Conservation (phyloP, 495 filamentous ascomycete genomes). For the Aspergillus kassunensis region DNA sequence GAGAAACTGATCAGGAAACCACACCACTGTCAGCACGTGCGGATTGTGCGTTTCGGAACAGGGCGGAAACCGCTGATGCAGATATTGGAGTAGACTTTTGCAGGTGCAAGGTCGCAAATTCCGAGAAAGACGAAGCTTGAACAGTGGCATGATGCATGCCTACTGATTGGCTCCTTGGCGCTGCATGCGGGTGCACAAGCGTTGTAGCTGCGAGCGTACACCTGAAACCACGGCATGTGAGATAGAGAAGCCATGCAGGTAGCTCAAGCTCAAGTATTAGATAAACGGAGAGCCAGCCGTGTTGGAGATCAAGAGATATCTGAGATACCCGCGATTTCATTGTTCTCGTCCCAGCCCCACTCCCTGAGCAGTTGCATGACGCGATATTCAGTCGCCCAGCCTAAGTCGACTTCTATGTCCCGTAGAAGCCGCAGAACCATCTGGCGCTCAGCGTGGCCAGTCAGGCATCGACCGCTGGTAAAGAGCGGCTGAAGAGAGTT, state of each 20-base stretch:
- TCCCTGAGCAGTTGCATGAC: constrained; percentile 52
- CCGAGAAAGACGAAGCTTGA: neutral
- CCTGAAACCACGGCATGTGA: constrained; percentile 1
- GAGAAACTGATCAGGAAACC: no score
- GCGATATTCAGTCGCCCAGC: constrained; percentile 62
- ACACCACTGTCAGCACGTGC: no score
- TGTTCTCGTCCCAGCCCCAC: constrained; percentile 47
- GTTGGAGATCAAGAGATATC: neutral
- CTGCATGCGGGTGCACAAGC: neutral
- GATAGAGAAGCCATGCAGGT: neutral
- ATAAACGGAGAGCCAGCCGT: no score
- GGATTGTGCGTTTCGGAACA: no score
- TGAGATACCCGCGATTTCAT: constrained; percentile 6
- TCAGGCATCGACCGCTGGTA: constrained; percentile 58
- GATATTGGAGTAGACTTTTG: neutral
- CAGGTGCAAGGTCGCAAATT: neutral
- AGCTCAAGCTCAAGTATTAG: neutral
- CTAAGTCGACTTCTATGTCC: constrained; percentile 56
- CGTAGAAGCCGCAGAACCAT: constrained; percentile 49
- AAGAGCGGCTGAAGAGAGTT: constrained; percentile 60
- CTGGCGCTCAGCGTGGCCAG: constrained; percentile 45
- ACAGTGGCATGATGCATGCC: neutral
- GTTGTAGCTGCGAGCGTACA: neutral
- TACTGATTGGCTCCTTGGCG: neutral
- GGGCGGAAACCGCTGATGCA: neutral